A percentile compares a stretch with the other conserved stretches of the same genome.
phyloP scores from a whole-genome alignment of 1,139 yeast species.

The Pichia sp. region DNA sequence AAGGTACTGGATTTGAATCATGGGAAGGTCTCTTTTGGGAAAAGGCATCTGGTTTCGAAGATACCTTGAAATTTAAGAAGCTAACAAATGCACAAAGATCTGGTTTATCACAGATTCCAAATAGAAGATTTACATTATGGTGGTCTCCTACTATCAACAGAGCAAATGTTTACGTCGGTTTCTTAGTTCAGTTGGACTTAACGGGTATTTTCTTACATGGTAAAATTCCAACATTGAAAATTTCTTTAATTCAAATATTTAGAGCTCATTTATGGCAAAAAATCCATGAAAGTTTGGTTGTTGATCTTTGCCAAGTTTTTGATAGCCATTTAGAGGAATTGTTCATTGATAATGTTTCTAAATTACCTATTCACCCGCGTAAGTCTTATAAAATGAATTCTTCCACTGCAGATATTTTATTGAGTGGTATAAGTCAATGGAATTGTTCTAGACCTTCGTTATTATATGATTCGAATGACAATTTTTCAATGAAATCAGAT shows the following conservation, averaged over 20 bases:
- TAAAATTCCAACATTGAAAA: slow-evolving; percentile 93
- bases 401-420: slow-evolving; percentile 84
- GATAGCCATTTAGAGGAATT: slow-evolving; percentile 83
- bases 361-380: slow-evolving; percentile 93
- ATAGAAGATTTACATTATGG: slow-evolving; percentile 95
- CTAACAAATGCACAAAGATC: slow-evolving; percentile 96
- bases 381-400: slow-evolving; percentile 97
- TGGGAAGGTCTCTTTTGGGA: slow-evolving; percentile 99
- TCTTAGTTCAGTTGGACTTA: slow-evolving; percentile 88
- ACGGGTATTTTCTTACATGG: slow-evolving; percentile 98
- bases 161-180: slow-evolving; percentile 97
- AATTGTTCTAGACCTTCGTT: slow-evolving; percentile 78
- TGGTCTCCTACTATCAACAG: slow-evolving; percentile 99
- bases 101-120: slow-evolving; percentile 96
- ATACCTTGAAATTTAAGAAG: slow-evolving; percentile 87
- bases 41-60: slow-evolving; percentile 94
- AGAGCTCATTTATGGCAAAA: slow-evolving; percentile 99
- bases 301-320: slow-evolving; percentile 86
- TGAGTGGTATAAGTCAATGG: slow-evolving; percentile 78
- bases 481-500: slow-evolving; percentile 48
- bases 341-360: slow-evolving; percentile 80
- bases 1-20: slow-evolving; percentile 94
- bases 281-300: slow-evolving; percentile 92
- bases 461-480: slow-evolving; percentile 57
- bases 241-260: slow-evolving; percentile 91